These are phyloP conservation scores for Stereocaulon alpinum DNA, from an alignment of 495 filamentous ascomycete species.

Conservation along the genomic window DNA sequence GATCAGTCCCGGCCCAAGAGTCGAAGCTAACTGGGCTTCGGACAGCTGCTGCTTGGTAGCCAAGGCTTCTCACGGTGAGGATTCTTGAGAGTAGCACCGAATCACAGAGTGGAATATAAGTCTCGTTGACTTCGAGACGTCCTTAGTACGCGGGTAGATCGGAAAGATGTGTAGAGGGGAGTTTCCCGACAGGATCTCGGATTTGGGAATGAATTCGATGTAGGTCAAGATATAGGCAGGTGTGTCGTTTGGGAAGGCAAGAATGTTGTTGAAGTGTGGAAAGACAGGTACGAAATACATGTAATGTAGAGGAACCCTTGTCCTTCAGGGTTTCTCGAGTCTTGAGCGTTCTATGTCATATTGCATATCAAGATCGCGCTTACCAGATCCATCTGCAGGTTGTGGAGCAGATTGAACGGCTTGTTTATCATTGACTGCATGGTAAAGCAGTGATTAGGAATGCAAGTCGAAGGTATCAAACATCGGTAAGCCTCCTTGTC, in stretches of 20 bases:
- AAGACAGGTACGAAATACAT: background rate
- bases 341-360: slow-evolving; percentile 6
- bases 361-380: slow-evolving; percentile 7
- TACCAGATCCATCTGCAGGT: background rate
- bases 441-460: background rate
- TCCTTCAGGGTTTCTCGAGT: background rate
- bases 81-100: no score
- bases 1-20: background rate
- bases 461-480: slow-evolving; percentile 11
- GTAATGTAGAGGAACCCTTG: background rate
- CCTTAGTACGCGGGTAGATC: background rate
- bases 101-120: no score
- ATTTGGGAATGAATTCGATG: background rate
- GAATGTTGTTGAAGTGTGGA: background rate
- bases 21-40: background rate
- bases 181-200: background rate
- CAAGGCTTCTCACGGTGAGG: background rate
- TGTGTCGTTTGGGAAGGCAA: background rate
- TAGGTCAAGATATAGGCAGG: background rate
- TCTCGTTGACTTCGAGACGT: background rate
- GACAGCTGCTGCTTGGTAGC: background rate
- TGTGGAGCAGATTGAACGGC: background rate
- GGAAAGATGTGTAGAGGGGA: background rate
- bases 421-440: background rate
- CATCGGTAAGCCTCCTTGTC: slow-evolving; percentile 4